Conservation (phyloP, 1,284 basidiomycete species). For the Earliella scabrosa region DNA sequence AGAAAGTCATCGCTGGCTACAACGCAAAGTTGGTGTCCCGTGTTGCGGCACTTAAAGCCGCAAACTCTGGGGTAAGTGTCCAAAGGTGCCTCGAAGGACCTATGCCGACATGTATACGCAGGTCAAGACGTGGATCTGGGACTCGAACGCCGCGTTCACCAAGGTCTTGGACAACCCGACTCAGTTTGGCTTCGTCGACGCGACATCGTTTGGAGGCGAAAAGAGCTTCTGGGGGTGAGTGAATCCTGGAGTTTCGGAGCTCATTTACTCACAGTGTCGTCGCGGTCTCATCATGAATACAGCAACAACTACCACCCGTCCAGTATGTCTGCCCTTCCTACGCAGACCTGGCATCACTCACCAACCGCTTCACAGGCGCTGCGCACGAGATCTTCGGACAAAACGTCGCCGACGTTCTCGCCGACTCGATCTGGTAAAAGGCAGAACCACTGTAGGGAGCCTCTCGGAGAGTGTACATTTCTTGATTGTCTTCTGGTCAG, state of each 20-base stretch:
- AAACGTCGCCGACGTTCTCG: constrained; percentile 24
- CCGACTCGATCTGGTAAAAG: constrained; percentile 25
- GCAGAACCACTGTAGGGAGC: background rate
- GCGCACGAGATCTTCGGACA: constrained; percentile 34
- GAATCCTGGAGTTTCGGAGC: background rate
- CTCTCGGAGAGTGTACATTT: too few species aligned
- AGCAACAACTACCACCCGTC: constrained; percentile 23
- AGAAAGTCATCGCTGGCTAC: constrained; percentile 53
- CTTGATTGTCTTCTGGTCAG: too few species aligned
- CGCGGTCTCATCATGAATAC: background rate
- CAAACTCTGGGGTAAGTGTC: constrained; percentile 46
- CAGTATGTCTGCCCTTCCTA: too few species aligned
- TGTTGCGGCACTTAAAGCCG: constrained; percentile 43
- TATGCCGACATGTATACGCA: constrained; percentile 19
- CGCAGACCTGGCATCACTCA: background rate
- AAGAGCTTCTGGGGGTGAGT: constrained; percentile 62
- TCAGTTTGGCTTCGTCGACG: constrained; percentile 57
- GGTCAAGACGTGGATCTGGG: constrained; percentile 56
- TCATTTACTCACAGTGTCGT: background rate
- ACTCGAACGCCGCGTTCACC: constrained; percentile 55
- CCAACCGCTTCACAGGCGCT: constrained; percentile 10
- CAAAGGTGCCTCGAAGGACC: background rate
- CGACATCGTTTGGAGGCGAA: constrained; percentile 49
- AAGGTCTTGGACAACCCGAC: constrained; percentile 52
- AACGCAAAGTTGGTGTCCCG: constrained; percentile 51